phyloP scores from a whole-genome alignment of 768 basidiomycete genomes.

The Panellus pusillus region DNA sequence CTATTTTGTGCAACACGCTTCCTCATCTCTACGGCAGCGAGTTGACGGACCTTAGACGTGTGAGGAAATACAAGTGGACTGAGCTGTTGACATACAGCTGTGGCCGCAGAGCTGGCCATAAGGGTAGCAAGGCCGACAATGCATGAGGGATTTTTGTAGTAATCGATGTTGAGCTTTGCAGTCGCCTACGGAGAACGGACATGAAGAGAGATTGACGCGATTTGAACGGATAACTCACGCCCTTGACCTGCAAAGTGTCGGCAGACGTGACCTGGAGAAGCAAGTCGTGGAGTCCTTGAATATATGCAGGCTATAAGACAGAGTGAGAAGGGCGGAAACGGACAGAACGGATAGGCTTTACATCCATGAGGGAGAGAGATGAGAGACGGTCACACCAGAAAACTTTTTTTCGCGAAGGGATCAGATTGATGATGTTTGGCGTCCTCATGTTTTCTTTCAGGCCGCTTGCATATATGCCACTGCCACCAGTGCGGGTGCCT shows the following conservation, averaged over 20 bases:
- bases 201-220: constrained; percentile 8
- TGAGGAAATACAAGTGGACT: constrained; percentile 1
- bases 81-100: constrained; percentile 57
- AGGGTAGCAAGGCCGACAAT: constrained; percentile 90
- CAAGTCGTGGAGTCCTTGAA: constrained; percentile 81
- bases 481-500: no score
- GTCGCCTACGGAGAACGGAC: constrained; percentile 65
- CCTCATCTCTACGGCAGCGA: constrained; percentile 94
- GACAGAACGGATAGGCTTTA: constrained; percentile 30
- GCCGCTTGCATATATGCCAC: no score
- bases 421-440: constrained; percentile 10
- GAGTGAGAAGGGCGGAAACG: constrained; percentile 20
- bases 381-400: constrained; percentile 32
- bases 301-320: constrained; percentile 59
- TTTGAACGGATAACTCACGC: constrained; percentile 52
- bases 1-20: constrained; percentile 85
- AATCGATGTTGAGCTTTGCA: constrained; percentile 85
- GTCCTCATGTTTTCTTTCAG: no score
- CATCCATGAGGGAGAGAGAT: constrained; percentile 46
- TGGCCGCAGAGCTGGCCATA: constrained; percentile 71
- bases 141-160: constrained; percentile 88
- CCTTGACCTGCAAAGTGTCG: constrained; percentile 87
- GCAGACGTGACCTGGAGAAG: constrained; percentile 84
- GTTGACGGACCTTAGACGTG: constrained; percentile 79
- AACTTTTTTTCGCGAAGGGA: constrained; percentile 49